Conservation (phyloP, 805 yeast genomes). For the Komagataella populi region DNA sequence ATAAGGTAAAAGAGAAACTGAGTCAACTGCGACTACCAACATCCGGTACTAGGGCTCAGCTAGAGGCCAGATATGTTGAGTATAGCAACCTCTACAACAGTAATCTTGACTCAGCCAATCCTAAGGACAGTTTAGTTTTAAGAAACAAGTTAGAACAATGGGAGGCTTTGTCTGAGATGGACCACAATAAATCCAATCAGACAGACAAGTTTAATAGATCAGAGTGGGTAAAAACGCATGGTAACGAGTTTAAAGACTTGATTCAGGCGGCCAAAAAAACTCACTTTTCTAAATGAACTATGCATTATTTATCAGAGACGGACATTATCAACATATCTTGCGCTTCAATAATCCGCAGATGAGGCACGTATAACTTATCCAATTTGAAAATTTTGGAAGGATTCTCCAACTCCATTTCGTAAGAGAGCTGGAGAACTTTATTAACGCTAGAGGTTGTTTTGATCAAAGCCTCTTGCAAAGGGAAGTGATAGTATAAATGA, state of each 20-base stretch:
- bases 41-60: slow-evolving; percentile 44
- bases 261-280: slow-evolving; percentile 22
- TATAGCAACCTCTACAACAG: slow-evolving; percentile 72
- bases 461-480: slow-evolving; percentile 20
- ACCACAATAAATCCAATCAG: slow-evolving; percentile 21
- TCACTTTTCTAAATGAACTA: not conserved
- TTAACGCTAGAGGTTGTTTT: slow-evolving; percentile 26
- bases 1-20: slow-evolving; percentile 50
- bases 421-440: slow-evolving; percentile 26
- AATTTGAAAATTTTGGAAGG: slow-evolving; percentile 3
- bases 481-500: slow-evolving; percentile 26
- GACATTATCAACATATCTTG: slow-evolving; percentile 13
- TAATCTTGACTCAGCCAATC: slow-evolving; percentile 59
- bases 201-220: slow-evolving; percentile 23
- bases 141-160: slow-evolving; percentile 46
- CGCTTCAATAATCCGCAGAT: slow-evolving; percentile 30
- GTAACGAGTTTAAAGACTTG: slow-evolving; percentile 24
- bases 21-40: slow-evolving; percentile 39
- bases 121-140: slow-evolving; percentile 42
- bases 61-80: slow-evolving; percentile 65
- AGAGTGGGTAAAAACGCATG: slow-evolving; percentile 27
- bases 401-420: slow-evolving; percentile 10
- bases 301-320: not conserved
- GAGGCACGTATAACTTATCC: slow-evolving; percentile 21
- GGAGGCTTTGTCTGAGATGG: slow-evolving; percentile 32